These are phyloP conservation scores for Xylaria sp. DNA, from an alignment of 2,329 filamentous ascomycete genomes.

Conservation along the genomic window DNA sequence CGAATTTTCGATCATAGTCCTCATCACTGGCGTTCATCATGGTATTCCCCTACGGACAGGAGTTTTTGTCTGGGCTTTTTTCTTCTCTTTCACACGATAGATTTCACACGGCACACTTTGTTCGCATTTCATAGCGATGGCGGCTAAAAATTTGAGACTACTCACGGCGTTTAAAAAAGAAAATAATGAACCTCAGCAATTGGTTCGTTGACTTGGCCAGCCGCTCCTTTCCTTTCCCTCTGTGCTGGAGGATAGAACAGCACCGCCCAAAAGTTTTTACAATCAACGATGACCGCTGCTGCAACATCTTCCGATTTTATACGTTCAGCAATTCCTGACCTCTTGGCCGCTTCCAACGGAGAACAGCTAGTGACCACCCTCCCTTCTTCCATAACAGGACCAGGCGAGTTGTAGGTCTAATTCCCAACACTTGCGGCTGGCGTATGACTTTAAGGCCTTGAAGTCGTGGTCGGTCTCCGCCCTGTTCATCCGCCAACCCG, in stretches of 20 bases:
- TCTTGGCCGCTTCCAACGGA: not conserved
- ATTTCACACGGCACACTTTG: conserved; percentile 44
- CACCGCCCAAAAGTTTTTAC: conserved; percentile 1
- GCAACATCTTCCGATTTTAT: too few species aligned
- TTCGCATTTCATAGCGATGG: conserved; percentile 49
- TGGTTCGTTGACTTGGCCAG: conserved; percentile 36
- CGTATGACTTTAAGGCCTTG: not conserved
- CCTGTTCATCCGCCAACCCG: not conserved
- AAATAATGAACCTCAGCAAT: conserved; percentile 25
- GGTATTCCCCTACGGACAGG: conserved; percentile 43
- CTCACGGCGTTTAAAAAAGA: conserved; percentile 49
- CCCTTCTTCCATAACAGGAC: not conserved
- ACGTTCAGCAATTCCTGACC: not conserved
- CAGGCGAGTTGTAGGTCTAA: not conserved
- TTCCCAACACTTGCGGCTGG: not conserved
- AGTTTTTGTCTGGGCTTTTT: conserved; percentile 40
- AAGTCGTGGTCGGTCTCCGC: not conserved
- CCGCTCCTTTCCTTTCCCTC: conserved; percentile 39
- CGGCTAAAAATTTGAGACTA: conserved; percentile 48
- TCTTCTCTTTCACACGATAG: conserved; percentile 45
- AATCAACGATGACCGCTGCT: not conserved
- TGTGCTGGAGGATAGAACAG: conserved; percentile 16
- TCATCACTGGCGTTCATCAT: conserved; percentile 48
- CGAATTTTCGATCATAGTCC: conserved; percentile 40
- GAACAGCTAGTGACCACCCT: not conserved